Base-by-base conservation (phyloP, 2,329 filamentous ascomycete species). In the Sporothrix variecibatus region DNA sequence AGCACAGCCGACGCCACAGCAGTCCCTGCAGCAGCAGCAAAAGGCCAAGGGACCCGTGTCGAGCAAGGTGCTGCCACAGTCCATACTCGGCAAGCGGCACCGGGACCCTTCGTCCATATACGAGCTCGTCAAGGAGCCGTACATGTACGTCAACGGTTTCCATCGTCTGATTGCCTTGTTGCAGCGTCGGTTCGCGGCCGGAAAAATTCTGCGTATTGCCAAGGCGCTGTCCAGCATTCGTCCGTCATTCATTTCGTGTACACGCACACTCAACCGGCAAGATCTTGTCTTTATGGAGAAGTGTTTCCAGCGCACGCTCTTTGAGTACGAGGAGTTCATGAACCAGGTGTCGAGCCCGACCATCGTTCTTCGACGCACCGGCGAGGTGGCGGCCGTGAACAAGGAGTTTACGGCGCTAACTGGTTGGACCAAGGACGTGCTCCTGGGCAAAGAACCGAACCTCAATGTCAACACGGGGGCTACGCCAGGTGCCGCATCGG, bases 261-360 rank as follows among this genome's bases (percentile, higher is more conserved):
- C 94, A 26, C 93, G 93, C 79, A 94, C 94, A n/a, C 85, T 98
- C 75, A 95, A 94, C 77, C 87, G 91, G 23, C 92, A 96, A 79
- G 96, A 99, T 82, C 86, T 98, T 38, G 91, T 99, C 28, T 98
- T 98, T 82, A 97, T 97, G 93, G 96, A 99, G 82, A 97, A 97
- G 83, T 97, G 93, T 79, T 94, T 98, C 80, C 96, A 99, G 82
- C 90, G 96, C 51, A 97, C 94, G 0, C 86, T 98, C 12, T 94
- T 94, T 80, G 94, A 97, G 81, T 97, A 97, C 79, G 94, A 98
- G 80, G 94, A 97, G 77, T 96, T 97, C 77, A 93, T 98, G 85
- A 91, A 93, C 74, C 91, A 94, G 76, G 94, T 92, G 75, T 94
- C 94, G 53, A 97, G 94, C 3, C 96, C 96, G 0, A 97, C 95